phyloP scores from a whole-genome alignment of 2,329 filamentous ascomycete species.

The Fusarium sp. region DNA sequence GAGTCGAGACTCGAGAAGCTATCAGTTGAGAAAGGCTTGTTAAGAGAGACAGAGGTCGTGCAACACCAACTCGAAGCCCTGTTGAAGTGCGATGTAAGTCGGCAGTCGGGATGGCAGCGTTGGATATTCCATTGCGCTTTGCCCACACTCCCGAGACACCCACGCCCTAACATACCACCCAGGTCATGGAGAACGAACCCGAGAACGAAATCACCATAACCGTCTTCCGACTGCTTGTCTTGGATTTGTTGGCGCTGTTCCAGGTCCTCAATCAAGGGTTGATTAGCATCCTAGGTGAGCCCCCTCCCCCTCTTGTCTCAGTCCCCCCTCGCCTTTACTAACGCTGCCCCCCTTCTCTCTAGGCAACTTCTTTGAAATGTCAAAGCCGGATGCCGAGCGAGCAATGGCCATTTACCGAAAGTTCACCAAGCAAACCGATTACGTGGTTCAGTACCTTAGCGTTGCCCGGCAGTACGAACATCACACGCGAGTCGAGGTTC shows the following conservation, averaged over 20 bases:
- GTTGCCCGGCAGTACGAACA: slow-evolving; percentile 92
- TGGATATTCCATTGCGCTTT: background rate
- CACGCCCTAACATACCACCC: slow-evolving; percentile 29
- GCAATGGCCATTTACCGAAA: slow-evolving; percentile 93
- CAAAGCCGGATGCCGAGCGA: slow-evolving; percentile 90
- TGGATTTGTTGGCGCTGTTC: slow-evolving; percentile 91
- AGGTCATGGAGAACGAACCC: slow-evolving; percentile 89
- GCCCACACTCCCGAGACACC: background rate
- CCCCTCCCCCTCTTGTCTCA: slow-evolving; percentile 12
- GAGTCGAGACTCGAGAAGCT: slow-evolving; percentile 88
- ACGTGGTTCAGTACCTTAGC: slow-evolving; percentile 90
- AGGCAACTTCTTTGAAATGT: slow-evolving; percentile 99
- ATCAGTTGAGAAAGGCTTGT: slow-evolving; percentile 89
- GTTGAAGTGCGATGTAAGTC: slow-evolving; percentile 88
- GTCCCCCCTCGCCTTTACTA: slow-evolving; percentile 10
- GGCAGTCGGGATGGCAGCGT: background rate
- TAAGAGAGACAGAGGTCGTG: slow-evolving; percentile 92
- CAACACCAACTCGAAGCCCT: slow-evolving; percentile 90
- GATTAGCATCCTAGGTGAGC: slow-evolving; percentile 93
- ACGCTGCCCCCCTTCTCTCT: slow-evolving; percentile 42
- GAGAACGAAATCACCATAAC: slow-evolving; percentile 98
- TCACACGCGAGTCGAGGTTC: slow-evolving; percentile 92
- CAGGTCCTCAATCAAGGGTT: slow-evolving; percentile 97
- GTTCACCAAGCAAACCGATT: slow-evolving; percentile 93
- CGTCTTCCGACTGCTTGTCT: slow-evolving; percentile 90